phyloP scores from a whole-genome alignment of 768 basidiomycete species.

The Russula sp. region DNA sequence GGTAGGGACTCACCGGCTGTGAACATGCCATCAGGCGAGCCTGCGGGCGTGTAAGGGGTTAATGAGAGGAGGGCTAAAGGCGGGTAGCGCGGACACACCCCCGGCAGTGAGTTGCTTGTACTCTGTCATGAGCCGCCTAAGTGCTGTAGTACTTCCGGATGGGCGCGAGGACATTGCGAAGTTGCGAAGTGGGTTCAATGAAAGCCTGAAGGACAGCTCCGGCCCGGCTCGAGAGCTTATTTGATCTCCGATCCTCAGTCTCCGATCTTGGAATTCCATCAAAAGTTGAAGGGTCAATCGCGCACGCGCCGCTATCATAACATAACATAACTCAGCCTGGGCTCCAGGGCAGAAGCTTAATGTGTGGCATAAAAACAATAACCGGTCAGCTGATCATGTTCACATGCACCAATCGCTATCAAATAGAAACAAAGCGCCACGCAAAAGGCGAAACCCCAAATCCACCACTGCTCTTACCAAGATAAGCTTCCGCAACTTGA shows the following conservation, averaged over 20 bases:
- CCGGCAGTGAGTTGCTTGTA: slow-evolving; percentile 81
- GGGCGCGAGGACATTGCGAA: slow-evolving; percentile 46
- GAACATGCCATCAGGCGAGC: slow-evolving; percentile 93
- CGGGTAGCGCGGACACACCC: slow-evolving; percentile 37
- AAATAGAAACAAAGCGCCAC: not conserved
- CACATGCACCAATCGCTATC: not conserved
- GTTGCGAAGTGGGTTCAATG: not conserved
- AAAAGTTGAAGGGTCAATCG: not conserved
- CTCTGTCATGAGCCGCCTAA: slow-evolving; percentile 87
- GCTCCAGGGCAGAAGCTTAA: not conserved
- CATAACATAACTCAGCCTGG: not conserved
- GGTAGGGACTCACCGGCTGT: slow-evolving; percentile 61
- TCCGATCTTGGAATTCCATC: not conserved
- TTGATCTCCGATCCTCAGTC: not conserved
- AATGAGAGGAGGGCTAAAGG: not conserved
- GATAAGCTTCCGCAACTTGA: not conserved
- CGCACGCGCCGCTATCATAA: not conserved
- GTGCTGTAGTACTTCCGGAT: slow-evolving; percentile 60
- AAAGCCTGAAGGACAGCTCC: not conserved
- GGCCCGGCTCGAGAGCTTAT: slow-evolving; percentile 4
- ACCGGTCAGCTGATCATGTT: slow-evolving; percentile 2
- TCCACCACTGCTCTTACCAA: no score
- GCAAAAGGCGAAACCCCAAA: not conserved
- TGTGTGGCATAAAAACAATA: not conserved
- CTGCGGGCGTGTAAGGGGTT: slow-evolving; percentile 32